These are phyloP conservation scores for Cladosporium cucumerinum DNA, from an alignment of 2,329 filamentous ascomycete genomes.

Conservation along the genomic window DNA sequence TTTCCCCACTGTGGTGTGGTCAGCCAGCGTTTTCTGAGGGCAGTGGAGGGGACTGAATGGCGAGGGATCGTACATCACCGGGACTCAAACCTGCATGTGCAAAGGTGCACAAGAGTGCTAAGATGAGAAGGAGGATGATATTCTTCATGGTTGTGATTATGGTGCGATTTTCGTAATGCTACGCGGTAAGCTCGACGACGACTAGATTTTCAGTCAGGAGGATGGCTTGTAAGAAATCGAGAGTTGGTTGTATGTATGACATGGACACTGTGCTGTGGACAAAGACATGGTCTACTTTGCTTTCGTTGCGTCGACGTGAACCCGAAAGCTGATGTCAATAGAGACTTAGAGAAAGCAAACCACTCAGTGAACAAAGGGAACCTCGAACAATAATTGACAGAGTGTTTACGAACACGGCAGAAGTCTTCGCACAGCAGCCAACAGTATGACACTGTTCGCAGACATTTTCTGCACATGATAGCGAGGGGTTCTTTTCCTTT, in stretches of 20 bases:
- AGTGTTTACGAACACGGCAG: background rate
- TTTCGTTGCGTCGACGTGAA: background rate
- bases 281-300: background rate
- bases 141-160: background rate
- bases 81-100: background rate
- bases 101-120: background rate
- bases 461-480: background rate
- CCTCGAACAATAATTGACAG: background rate
- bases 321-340: constrained; percentile 1
- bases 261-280: background rate
- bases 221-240: background rate
- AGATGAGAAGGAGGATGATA: constrained; percentile 3
- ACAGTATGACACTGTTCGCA: background rate
- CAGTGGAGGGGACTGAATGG: background rate
- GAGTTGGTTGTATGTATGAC: background rate
- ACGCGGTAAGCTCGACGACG: background rate
- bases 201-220: background rate
- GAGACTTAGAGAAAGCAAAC: background rate
- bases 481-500: background rate
- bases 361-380: background rate
- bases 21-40: background rate
- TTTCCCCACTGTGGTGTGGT: background rate
- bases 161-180: background rate
- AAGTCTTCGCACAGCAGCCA: background rate
- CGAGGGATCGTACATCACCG: background rate